Base-by-base conservation (phyloP, 352 stramenopile genomes). In the Peronospora belbahrii region DNA sequence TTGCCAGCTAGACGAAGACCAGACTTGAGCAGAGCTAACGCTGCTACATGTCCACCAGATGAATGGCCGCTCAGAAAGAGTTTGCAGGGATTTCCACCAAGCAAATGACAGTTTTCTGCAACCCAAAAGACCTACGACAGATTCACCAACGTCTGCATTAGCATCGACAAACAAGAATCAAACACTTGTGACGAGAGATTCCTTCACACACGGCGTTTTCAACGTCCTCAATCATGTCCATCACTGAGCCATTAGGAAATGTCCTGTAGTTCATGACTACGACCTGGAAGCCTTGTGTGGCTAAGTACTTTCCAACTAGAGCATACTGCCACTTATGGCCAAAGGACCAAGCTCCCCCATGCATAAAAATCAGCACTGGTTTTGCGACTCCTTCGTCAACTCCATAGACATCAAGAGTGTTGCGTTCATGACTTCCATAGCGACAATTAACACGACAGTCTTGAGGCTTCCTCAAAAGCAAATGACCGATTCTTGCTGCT, bases 211-310 rank as follows among this genome's bases (percentile, higher is more conserved):
- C 75, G 46, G 75, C 72, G 13, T 65, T 62, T 24, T 95, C 67
- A 10, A 96, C 63, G 63, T 97, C 88, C 30, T 92, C 41, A 18
- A 94, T 67, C 84, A 97, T 97, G 27, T 93, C 81, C 19, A 81
- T 38, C 22, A 96, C 70, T 19, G 75, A 74, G 2, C 74, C 83
- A 8, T 67, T 70, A 1, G 91, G 91, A 59, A 91, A 97, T 48
- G 93, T 96, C 17, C 81, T 65, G 54, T 97, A 96, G 63, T 95
- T 88, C 25, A 93, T 75, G 17, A 95, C 81, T 22, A 88, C 75
- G 18, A 93, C 74, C 14, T 97, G 41, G 27, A 95, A 69, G 13
- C 63, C 72, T 23, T 77, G 63, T 18, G 66, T 48, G 48, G 68
- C 52, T 25, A 89, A 54, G 47, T 74, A 74, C 44, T 83, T 52